Evolutionary conservation across 257 asterid species (phyloP), one percentile per base, ranked within the genome.

Genomic region (Coffea canephora): DNA sequence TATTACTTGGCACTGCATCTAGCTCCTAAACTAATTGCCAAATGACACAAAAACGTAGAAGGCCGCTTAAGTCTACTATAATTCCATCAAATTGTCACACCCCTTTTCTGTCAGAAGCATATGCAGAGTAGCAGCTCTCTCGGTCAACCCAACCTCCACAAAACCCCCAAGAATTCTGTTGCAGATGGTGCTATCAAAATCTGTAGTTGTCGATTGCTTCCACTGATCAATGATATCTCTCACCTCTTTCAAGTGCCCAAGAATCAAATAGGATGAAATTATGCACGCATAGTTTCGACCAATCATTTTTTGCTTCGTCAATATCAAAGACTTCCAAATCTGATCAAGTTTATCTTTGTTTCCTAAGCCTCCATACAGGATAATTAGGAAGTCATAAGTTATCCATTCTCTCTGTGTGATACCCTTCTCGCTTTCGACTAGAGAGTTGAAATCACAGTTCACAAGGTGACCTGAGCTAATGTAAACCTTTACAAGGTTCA

Each of bases 371-470:
- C 96, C 98, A 45, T 85, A 89, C 23, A 93, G 87, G 79, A 93
- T 87, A 14, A 95, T 71, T 71, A 93, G 96, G 78, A 95, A 91
- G 85, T 92, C 99, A 39, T 92, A 95, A 21, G 97, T 87, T 84
- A 95, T 89, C 89, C 94, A 82, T 73, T 95, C 96, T 84, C 97
- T 92, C 79, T 90, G 97, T 1, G 97, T 91, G 15, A 85, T 78
- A 59, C 83, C 88, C 88, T 91, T 90, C 85, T 90, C 93, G 66
- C 84, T 91, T 80, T 91, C 97, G 75, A 92, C 91, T 62, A 91
- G 46, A 52, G 93, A 79, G 81, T 84, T 73, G 48, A 52, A 84
- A 69, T 84, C 91, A 13, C 92, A 84, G 82, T 88, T 89, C 66
- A 85, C 86, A 25, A 92, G 88, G 64, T 89, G 88, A 73, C 90